Evolutionary conservation across 1,139 yeast species (phyloP).

Genomic region (Groenewaldozyma auringiensis): DNA sequence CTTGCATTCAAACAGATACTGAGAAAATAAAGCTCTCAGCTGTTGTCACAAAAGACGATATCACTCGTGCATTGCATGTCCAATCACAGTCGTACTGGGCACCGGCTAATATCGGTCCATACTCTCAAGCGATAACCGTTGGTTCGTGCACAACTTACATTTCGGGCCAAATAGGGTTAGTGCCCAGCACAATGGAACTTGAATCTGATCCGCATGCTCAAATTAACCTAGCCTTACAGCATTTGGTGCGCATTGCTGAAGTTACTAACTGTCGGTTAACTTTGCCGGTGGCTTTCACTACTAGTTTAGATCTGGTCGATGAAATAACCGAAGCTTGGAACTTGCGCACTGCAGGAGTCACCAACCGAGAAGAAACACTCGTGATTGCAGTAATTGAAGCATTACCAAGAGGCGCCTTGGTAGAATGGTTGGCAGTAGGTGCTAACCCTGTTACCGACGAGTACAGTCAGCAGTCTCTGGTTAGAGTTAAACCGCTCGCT

Average conservation of each 20-base stretch:
- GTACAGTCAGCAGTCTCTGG: neutral
- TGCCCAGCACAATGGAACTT: slow-evolving; percentile 59
- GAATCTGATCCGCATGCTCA: slow-evolving; percentile 26
- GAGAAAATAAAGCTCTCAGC: slow-evolving; percentile 55
- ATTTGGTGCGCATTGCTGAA: slow-evolving; percentile 54
- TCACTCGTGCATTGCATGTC: slow-evolving; percentile 64
- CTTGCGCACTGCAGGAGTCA: neutral
- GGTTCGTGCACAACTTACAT: slow-evolving; percentile 45
- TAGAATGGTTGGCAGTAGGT: slow-evolving; percentile 60
- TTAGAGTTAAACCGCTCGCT: neutral
- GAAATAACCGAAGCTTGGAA: neutral
- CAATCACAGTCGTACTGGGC: slow-evolving; percentile 96
- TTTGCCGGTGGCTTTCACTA: slow-evolving; percentile 10
- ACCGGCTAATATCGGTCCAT: slow-evolving; percentile 96
- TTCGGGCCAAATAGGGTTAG: slow-evolving; percentile 90
- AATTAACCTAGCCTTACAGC: slow-evolving; percentile 58
- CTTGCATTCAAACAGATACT: slow-evolving; percentile 62
- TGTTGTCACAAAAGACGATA: slow-evolving; percentile 25
- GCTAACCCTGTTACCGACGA: slow-evolving; percentile 11
- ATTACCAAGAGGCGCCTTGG: slow-evolving; percentile 61
- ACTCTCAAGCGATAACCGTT: slow-evolving; percentile 69
- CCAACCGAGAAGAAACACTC: slow-evolving; percentile 13
- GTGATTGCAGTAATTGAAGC: slow-evolving; percentile 48
- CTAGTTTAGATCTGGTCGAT: neutral
- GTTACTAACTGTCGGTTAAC: slow-evolving; percentile 39